Percentiles rank a stretch among this genome's conserved stretches.
Evolutionary conservation across 2,329 filamentous ascomycete species (phyloP).

Genomic region (Thermothelomyces thermophilus): DNA sequence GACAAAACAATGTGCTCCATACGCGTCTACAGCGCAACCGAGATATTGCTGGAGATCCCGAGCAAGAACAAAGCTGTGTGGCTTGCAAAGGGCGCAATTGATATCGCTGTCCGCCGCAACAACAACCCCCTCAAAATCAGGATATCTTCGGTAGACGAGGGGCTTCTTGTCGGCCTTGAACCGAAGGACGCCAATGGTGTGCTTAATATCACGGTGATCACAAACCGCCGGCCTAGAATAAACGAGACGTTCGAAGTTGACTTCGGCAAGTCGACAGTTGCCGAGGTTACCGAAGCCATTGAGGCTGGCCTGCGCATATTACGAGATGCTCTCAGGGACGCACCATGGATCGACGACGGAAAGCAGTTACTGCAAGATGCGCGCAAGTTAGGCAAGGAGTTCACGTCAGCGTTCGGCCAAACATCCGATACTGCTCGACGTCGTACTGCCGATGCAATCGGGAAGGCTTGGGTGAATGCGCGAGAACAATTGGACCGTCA

Average conservation of each 20-base stretch:
- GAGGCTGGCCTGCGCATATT: slow-evolving; percentile 39
- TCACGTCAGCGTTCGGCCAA: slow-evolving; percentile 27
- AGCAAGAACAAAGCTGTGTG: slow-evolving; percentile 45
- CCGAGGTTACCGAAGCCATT: slow-evolving; percentile 38
- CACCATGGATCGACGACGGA: slow-evolving; percentile 35
- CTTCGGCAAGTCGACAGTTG: slow-evolving; percentile 46
- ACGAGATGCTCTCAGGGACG: slow-evolving; percentile 35
- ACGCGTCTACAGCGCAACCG: slow-evolving; percentile 39
- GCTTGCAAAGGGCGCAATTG: slow-evolving; percentile 51
- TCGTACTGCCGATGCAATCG: slow-evolving; percentile 22
- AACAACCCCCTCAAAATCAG: slow-evolving; percentile 42
- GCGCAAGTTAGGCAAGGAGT: slow-evolving; percentile 28
- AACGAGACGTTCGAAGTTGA: slow-evolving; percentile 56
- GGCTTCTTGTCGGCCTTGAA: slow-evolving; percentile 47
- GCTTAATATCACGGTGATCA: slow-evolving; percentile 51
- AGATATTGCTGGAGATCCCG: slow-evolving; percentile 50
- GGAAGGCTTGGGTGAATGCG: slow-evolving; percentile 27
- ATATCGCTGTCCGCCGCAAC: slow-evolving; percentile 48
- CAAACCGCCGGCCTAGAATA: slow-evolving; percentile 52
- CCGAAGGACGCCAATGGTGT: slow-evolving; percentile 50
- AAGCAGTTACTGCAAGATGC: slow-evolving; percentile 25
- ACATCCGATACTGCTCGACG: slow-evolving; percentile 25
- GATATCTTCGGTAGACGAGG: slow-evolving; percentile 42
- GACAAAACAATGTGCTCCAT: slow-evolving; percentile 39
- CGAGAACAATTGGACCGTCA: slow-evolving; percentile 31